Base-by-base conservation (phyloP, 306 rosid species). In the Arachis hypogaea region DNA sequence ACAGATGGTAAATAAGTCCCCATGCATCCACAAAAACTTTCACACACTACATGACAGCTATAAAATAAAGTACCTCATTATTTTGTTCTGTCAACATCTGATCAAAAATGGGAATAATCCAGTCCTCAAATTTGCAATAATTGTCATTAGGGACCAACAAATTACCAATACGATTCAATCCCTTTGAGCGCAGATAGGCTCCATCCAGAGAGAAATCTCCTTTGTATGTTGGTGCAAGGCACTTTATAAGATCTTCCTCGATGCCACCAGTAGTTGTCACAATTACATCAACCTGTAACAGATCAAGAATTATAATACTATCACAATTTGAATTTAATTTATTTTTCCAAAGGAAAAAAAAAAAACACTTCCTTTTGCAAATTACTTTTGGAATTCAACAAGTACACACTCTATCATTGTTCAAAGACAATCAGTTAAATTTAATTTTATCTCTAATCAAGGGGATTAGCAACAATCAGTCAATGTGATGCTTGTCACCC, bases 241-340 rank as follows among this genome's bases (percentile, higher is more conserved):
- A 94, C 74, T 94, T 94, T 16, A 94, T 87, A 60, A 94, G 87
- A 82, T 94, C 99, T 81, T 94, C 97, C 80, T 92, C 99, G 5
- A 94, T 83, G 52, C 99, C 97, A 71, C 97, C 99, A 22, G 97
- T 78, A 41, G 99, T 92, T 30, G 99, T 89, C 58, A 92, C 99
- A 78, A 92, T 58, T 7, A 92, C 99, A 83, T 94, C 89, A 79
- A 89, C 95, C 95, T 89, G 80, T 66, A 71, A 59, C 47, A 41
- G 10, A 72, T 10, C 55, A 9, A 62, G 54, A 52, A 30, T 44
- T 3, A 74, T 0, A 55, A 67, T 18, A 18, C 51, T 16, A 38
- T 10, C 70, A n/a, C 45, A 22, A 61, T 47, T 42, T 14, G 4
- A 36, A 18, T 8, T 46, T 62, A 22, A 22, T 1, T 22, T 22